Conservation (phyloP, 805 yeast species). For the Candida nonsorbophila region DNA sequence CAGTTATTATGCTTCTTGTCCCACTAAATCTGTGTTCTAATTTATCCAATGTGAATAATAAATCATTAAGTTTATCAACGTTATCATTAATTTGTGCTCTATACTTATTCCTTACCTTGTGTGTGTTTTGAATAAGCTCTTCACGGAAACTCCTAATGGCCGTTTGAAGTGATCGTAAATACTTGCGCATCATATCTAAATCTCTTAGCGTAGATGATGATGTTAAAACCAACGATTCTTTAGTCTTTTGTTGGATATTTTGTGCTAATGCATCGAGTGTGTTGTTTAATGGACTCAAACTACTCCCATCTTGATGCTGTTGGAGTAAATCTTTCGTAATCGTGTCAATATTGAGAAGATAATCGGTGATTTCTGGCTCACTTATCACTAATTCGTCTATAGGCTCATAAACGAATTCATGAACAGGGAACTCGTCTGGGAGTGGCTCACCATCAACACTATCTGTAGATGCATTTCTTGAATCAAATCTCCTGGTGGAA, state of each 20-base stretch:
- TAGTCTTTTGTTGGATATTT: too few species aligned
- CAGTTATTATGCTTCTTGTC: constrained; percentile 17
- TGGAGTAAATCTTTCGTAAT: constrained; percentile 6
- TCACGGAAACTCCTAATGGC: too few species aligned
- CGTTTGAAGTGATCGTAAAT: too few species aligned
- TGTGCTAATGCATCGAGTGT: too few species aligned
- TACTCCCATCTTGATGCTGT: neutral
- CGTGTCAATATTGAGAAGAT: constrained; percentile 22
- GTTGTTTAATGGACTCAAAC: too few species aligned
- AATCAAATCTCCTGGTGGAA: constrained; percentile 4
- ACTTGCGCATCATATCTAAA: too few species aligned
- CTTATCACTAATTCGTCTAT: constrained; percentile 5
- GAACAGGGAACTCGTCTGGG: too few species aligned
- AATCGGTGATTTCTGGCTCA: constrained; percentile 17
- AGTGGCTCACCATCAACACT: too few species aligned
- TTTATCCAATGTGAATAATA: constrained; percentile 17
- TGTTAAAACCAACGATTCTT: too few species aligned
- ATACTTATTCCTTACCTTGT: constrained; percentile 14
- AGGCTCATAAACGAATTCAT: too few species aligned
- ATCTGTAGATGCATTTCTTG: constrained; percentile 2
- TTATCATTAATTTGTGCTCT: constrained; percentile 21
- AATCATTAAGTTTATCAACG: constrained; percentile 20
- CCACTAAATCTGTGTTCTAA: constrained; percentile 21
- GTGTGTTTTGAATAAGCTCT: constrained; percentile 10
- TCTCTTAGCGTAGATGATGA: too few species aligned